Base-by-base conservation (phyloP, 495 filamentous ascomycete genomes). In the Neurospora pannonica region DNA sequence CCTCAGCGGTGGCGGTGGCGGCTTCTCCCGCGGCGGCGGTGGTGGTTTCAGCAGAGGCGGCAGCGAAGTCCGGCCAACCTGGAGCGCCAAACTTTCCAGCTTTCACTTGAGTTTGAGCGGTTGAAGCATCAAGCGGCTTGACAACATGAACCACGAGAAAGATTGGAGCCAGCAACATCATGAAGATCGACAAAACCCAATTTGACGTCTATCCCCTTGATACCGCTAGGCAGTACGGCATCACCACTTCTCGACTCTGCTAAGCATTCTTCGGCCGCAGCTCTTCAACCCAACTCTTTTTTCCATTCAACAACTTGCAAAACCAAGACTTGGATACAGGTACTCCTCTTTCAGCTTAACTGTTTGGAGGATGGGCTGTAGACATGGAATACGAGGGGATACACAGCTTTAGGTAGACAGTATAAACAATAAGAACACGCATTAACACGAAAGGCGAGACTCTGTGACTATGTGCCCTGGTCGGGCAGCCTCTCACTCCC, bases 121-220 rank as follows among this genome's bases (percentile, higher is more conserved):
- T 38, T 11, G 10, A 38, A 11, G 9, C 9, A 11, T 38, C 38
- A 38, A 38, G 38, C 10, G 10, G 10, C 38, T 38, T 3, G 38
- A 38, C 11, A 38, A 38, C 10, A 38, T 38, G 38, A 38, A 38
- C 38, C 38, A 38, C 38, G 11, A 11, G 38, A 38, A 42, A 42
- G 5, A 17, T 2, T 17, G 89, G 94, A 39, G 89, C 92, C 0
- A 88, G 90, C 13, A 84, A 88, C n/a, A 91, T 96, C 78, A 90
- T 94, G 88, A 93, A 92, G 78, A 78, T 83, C 5, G 86, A 87
- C 4, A 86, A 87, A 48, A 83, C 83, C 38, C 81, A 86, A 6
- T 78, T 87, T 15, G 76, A 81, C 36, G 78, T 92, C 17, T 87
- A 95, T 75, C 82, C 85, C 7, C 81, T 95, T 19, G 15, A 42